phyloP scores from a whole-genome alignment of 1,284 basidiomycete genomes.

The Pascua sp. region DNA sequence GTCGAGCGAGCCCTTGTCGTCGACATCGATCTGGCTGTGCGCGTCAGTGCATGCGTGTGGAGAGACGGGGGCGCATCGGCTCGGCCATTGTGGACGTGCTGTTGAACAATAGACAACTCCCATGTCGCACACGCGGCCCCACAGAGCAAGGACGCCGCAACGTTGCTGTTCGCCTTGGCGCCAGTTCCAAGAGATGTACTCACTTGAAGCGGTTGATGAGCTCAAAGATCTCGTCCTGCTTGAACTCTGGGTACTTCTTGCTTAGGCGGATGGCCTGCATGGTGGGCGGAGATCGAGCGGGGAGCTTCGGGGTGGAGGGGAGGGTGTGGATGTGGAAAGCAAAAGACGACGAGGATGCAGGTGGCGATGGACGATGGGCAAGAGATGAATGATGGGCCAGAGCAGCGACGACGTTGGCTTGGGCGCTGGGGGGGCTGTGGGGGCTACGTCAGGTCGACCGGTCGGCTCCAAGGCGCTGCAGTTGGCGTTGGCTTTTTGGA shows the following conservation, averaged over 20 bases:
- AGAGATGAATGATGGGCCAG: no score
- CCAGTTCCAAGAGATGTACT: conserved; percentile 36
- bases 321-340: not conserved
- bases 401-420: no score
- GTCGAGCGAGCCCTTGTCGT: conserved; percentile 78
- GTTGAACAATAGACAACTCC: no score
- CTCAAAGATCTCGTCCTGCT: conserved; percentile 87
- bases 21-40: conserved; percentile 71
- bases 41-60: not conserved
- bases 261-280: conserved; percentile 62
- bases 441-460: no score
- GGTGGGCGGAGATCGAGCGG: conserved; percentile 9
- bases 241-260: conserved; percentile 89
- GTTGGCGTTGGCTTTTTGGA: no score
- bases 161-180: not conserved
- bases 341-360: not conserved
- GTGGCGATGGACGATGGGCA: not conserved
- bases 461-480: no score
- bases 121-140: no score
- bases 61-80: no score
- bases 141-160: not conserved
- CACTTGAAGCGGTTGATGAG: conserved; percentile 92
- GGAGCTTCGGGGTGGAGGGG: not conserved
- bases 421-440: no score
- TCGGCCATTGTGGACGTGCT: no score